Base-by-base conservation (phyloP, 306 rosid genomes). In the Echinosophora koreensis region DNA sequence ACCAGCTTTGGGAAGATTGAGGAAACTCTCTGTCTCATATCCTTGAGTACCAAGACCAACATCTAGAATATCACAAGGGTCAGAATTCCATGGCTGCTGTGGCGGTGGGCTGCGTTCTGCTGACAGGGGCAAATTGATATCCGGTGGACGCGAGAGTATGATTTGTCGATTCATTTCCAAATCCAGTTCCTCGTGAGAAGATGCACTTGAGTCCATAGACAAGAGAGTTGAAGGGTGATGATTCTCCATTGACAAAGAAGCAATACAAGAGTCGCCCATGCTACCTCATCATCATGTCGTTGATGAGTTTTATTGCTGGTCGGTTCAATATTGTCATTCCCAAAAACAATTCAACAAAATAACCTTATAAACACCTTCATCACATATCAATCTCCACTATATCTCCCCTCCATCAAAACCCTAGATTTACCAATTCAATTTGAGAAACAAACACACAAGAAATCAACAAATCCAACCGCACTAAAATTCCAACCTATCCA, bases 391-490 rank as follows among this genome's bases (percentile, higher is more conserved):
- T 93, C 98, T 74, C 97, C 96, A 86, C 93, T 94, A 75, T 94
- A 94, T 92, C 97, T 91, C 84, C 98, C 98, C 87, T 94, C 96
- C 96, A 90, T 94, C 97, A 94, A 91, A 88, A 78, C 90, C 97
- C 98, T 94, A 87, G 77, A 83, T 90, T 90, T 80, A 86, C 77
- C 90, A 89, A 90, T 77, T 89, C 4, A 63, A 77, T 77, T 55
- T 47, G 27, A 51, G 8, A 66, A 87, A 83, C 66, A 77, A 73
- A 77, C 38, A 11, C 39, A 11, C 47, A 17, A 77, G 64, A 27
- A 70, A 74, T 65, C 69, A 87, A 85, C 82, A 73, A 76, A 80
- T 54, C 77, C 78, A 76, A 61, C 28, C 59, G 62, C 6, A 66
- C 22, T 13, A 55, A 67, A 64, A 60, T 68, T 5, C 66, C 54